Evolutionary conservation across 441 rosid species (phyloP).

Genomic region (Arabidopsis hybrid): DNA sequence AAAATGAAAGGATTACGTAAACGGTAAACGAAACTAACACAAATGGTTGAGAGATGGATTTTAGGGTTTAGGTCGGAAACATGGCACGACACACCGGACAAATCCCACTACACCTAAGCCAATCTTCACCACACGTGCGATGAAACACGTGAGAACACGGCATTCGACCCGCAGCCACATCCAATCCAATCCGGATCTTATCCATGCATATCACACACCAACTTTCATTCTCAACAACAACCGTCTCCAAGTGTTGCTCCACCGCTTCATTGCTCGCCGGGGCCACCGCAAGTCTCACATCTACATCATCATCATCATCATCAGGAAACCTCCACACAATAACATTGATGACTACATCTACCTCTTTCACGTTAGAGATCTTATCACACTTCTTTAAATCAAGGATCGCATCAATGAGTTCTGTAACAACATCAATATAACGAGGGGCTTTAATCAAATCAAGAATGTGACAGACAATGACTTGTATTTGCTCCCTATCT

Average conservation of each 20-base stretch:
- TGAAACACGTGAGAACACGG: constrained; percentile 25
- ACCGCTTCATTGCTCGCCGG: constrained; percentile 16
- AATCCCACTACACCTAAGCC: constrained; percentile 23
- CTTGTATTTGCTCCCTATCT: constrained; percentile 1
- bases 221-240: constrained; percentile 1
- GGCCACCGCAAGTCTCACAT: constrained; percentile 4
- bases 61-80: constrained; percentile 2
- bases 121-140: background rate
- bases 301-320: background rate
- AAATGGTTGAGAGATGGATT: background rate
- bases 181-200: background rate
- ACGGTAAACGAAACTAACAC: background rate
- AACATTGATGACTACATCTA: background rate
- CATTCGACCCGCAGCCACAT: background rate
- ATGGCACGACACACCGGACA: constrained; percentile 17
- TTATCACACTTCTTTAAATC: background rate
- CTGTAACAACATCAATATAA: background rate
- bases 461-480: background rate
- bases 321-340: background rate
- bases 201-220: constrained; percentile 15
- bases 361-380: background rate
- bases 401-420: background rate
- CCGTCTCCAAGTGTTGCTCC: constrained; percentile 1
- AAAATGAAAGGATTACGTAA: background rate
- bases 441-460: background rate